A percentile compares a stretch with the other conserved stretches of the same genome.
Conservation (phyloP, 495 filamentous ascomycete species). For the Neurospora sp. region DNA sequence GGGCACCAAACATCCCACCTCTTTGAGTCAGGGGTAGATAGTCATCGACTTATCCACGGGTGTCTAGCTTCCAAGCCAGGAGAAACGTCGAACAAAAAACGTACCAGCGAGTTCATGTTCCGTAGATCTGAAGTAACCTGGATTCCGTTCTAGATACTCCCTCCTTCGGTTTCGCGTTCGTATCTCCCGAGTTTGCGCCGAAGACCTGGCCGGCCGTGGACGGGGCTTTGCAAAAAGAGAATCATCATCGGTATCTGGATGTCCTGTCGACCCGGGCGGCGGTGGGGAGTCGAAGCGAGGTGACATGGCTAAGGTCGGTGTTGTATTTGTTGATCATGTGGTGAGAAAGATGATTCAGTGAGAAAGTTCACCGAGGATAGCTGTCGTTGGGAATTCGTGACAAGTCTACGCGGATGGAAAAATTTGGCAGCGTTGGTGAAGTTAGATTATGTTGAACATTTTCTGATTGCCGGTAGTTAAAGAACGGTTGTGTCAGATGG, state of each 20-base stretch:
- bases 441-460: not conserved
- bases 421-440: not conserved
- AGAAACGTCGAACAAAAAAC: not conserved
- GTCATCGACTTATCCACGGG: not conserved
- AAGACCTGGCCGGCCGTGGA: slow-evolving; percentile 28
- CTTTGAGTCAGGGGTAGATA: not conserved
- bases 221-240: slow-evolving; percentile 18
- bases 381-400: not conserved
- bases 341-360: not conserved
- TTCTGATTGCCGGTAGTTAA: not conserved
- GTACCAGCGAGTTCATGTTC: slow-evolving; percentile 38
- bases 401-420: not conserved
- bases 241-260: not conserved
- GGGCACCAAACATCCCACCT: not conserved
- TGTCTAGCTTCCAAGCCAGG: not conserved
- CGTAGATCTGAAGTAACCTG: slow-evolving; percentile 26
- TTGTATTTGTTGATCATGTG: not conserved
- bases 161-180: slow-evolving; percentile 32
- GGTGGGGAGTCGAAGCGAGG: slow-evolving; percentile 14
- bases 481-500: not conserved
- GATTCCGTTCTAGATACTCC: slow-evolving; percentile 32
- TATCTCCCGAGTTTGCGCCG: slow-evolving; percentile 23
- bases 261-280: not conserved
- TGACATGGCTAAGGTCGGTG: slow-evolving; percentile 1
- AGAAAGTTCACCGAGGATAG: not conserved